phyloP scores from a whole-genome alignment of 1,139 yeast species.

The Scheffersomyces insectosa region DNA sequence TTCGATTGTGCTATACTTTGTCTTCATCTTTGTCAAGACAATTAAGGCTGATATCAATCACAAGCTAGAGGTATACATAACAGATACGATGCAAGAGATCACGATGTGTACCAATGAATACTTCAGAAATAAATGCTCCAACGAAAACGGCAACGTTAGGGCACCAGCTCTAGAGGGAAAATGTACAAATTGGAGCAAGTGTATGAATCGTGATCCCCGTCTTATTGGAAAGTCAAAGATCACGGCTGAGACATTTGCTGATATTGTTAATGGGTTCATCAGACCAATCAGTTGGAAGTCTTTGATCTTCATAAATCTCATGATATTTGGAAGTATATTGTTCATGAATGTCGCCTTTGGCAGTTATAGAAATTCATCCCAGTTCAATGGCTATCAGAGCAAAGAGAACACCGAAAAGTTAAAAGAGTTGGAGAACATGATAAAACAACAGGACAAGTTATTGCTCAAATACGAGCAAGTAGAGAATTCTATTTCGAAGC shows the following conservation, averaged over 20 bases:
- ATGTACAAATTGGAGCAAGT: constrained; percentile 75
- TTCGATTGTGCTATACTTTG: constrained; percentile 52
- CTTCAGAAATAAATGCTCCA: constrained; percentile 64
- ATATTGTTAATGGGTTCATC: constrained; percentile 74
- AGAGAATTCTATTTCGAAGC: not conserved
- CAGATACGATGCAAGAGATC: constrained; percentile 66
- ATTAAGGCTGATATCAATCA: constrained; percentile 70
- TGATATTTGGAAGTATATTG: constrained; percentile 45
- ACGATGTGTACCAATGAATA: constrained; percentile 71
- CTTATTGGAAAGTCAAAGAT: constrained; percentile 74
- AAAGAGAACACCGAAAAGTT: constrained; percentile 2
- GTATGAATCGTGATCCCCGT: constrained; percentile 86
- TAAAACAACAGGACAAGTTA: constrained; percentile 8
- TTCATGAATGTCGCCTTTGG: constrained; percentile 45
- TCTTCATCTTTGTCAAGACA: constrained; percentile 57
- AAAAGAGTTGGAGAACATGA: constrained; percentile 5
- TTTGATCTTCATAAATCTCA: constrained; percentile 46
- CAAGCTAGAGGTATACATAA: constrained; percentile 63
- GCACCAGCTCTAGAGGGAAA: constrained; percentile 75
- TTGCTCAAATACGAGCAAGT: constrained; percentile 3
- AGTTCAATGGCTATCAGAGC: not conserved
- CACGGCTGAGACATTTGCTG: constrained; percentile 82
- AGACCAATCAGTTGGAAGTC: constrained; percentile 78
- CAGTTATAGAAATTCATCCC: constrained; percentile 20
- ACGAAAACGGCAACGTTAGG: constrained; percentile 33